Base-by-base conservation (phyloP, 2,329 filamentous ascomycete species). In the Clarireedia sp. region DNA sequence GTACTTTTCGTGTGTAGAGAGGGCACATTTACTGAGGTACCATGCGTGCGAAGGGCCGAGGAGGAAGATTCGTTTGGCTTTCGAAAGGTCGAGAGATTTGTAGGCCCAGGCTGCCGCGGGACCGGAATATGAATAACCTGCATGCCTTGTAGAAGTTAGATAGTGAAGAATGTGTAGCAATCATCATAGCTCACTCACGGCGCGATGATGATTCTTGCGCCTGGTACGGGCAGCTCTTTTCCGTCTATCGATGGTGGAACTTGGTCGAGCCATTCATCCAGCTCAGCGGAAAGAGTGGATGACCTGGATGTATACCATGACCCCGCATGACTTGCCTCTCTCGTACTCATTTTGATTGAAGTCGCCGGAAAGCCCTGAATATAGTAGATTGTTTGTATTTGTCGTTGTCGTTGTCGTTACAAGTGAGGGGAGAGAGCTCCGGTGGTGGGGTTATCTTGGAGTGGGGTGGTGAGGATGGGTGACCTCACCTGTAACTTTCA, bases 81-180 rank as follows among this genome's bases (percentile, higher is more conserved):
- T 81, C 57, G 83, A 85, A 55, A 97, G 78, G 69, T 97, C 90
- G 49, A 95, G 83, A 6, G 82, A 81, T 71, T 89, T 94, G 74
- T 97, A 99, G 8, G 94, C 94, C 85, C 90, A 97, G 44, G 91
- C 94, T 44, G 94, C 94, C 63, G 90, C 92, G 40, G 85, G 82
- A 7, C 94, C 94, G 3, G 94, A 99, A 75, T 92, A 97, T 2
- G 81, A 75, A 73, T 96, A 99, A 59, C 94, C 94, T 57, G 94
- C 94, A 71, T 99, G 94, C 58, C 92, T 96, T 63, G 33, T 3
- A 8, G 10, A 55, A 24, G 17, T 48, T 26, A 54, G 44, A 16
- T 26, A 29, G 5, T 7, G 19, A 23, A 14, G 44, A 5, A 23
- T 29, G 51, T 19, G 33, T 8, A 5, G 21, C 2, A 45, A 40